A percentile compares a stretch with the other conserved stretches of the same genome.
phyloP scores from a whole-genome alignment of 768 basidiomycete species.

The Psilocybe cubensis region DNA sequence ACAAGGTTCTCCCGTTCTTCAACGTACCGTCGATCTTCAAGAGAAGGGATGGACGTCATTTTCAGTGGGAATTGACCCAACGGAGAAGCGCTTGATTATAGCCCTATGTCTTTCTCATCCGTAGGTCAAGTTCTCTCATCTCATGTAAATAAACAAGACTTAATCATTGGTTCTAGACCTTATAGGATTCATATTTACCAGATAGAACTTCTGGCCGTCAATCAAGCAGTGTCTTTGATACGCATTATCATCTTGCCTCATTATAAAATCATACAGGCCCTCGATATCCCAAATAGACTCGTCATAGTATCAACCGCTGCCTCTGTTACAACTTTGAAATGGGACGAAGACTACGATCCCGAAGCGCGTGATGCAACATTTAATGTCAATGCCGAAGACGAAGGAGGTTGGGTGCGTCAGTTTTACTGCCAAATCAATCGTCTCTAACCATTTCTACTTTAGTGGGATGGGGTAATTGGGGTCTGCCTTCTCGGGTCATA shows the following conservation, averaged over 20 bases:
- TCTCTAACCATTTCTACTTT: conserved; percentile 2
- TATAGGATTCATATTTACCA: conserved; percentile 25
- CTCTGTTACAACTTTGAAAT: conserved; percentile 41
- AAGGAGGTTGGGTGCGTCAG: conserved; percentile 38
- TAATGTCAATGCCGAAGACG: conserved; percentile 26
- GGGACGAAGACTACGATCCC: conserved; percentile 27
- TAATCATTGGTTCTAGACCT: conserved; percentile 17
- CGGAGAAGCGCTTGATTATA: conserved; percentile 26
- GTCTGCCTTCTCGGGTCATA: conserved; percentile 50
- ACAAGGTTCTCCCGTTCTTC: conserved; percentile 4
- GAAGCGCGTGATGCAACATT: conserved; percentile 5
- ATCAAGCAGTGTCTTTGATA: conserved; percentile 21
- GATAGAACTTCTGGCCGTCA: conserved; percentile 10
- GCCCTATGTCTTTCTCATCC: conserved; percentile 26
- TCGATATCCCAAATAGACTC: conserved; percentile 35
- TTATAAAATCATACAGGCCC: conserved; percentile 33
- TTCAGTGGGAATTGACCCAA: conserved; percentile 22
- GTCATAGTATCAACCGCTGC: conserved; percentile 33
- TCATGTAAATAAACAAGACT: not conserved
- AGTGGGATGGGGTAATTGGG: conserved; percentile 47
- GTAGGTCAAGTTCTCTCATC: conserved; percentile 10
- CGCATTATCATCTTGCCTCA: conserved; percentile 21
- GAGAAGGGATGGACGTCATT: conserved; percentile 24
- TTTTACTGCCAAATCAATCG: not conserved
- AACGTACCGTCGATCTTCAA: conserved; percentile 11